These are phyloP conservation scores for Cadophora gregata DNA, from an alignment of 2,329 filamentous ascomycete species.

Conservation along the genomic window DNA sequence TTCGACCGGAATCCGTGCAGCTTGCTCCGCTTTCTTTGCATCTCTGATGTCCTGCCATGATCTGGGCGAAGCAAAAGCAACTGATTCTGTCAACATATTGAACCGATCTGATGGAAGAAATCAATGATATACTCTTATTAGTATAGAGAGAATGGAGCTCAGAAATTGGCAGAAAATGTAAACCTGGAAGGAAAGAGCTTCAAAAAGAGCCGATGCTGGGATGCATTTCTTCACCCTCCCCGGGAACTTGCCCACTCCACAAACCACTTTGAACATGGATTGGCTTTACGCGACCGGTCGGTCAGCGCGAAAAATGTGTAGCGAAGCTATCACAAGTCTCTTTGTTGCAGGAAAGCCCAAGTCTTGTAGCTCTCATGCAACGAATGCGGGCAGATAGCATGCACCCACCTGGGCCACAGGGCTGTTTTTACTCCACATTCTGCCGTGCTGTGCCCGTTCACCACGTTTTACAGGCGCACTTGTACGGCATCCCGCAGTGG, in stretches of 20 bases:
- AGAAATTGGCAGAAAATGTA: background rate
- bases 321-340: slow-evolving; percentile 8
- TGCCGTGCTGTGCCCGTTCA: background rate
- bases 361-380: background rate
- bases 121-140: background rate
- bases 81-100: slow-evolving; percentile 3
- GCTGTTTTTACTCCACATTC: background rate
- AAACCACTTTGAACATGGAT: slow-evolving; percentile 5
- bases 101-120: background rate
- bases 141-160: background rate
- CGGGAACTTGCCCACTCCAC: background rate
- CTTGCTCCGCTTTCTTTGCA: slow-evolving; percentile 33
- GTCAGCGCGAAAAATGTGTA: background rate
- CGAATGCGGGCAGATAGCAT: slow-evolving; percentile 1
- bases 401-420: background rate
- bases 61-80: slow-evolving; percentile 2
- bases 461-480: background rate
- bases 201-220: background rate
- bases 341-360: background rate
- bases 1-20: slow-evolving; percentile 28
- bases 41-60: slow-evolving; percentile 32
- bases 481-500: background rate
- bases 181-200: background rate
- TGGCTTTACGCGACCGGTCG: background rate
- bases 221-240: too few species aligned